Base-by-base conservation (phyloP, 176 grass and related monocot genomes). In the Otatea glauca region DNA sequence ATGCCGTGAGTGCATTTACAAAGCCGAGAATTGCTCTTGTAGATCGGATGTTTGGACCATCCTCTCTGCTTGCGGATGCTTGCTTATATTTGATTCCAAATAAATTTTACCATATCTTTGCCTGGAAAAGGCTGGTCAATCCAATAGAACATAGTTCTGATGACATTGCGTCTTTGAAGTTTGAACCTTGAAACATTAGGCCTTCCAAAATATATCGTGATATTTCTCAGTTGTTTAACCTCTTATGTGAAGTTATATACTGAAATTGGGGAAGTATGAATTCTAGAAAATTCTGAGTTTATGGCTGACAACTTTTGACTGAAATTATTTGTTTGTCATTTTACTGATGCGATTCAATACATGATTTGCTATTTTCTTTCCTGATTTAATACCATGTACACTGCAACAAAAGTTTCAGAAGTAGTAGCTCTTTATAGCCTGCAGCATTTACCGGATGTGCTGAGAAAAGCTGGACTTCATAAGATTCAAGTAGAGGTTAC, bases 381-480 rank as follows among this genome's bases (percentile, higher is more conserved):
- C 56, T 38, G 25, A 10, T 85, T 17, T 87, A 89, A n/a, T n/a
- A n/a, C n/a, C n/a, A n/a, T n/a, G n/a, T n/a, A 29, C 29, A 29
- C 1, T 29, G 29, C 29, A 1, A 29, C 1, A 29, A 1, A 29
- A 29, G 29, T 29, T 29, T 1, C 29, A 29, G 29, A 76, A 55
- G 89, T 90, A 27, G 81, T 94, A 43, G 89, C 94, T 84, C 75
- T 97, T 18, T 78, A 92, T 51, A 89, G 82, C 76, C 67, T 97
- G 49, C 91, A 92, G 61, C 88, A 97, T 75, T 89, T 97, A 71
- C 83, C 75, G 6, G 94, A 94, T 84, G 70, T 92, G 47, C 82
- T 94, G 24, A 90, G 87, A 84, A 97, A 90, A 21, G 88, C 94
- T 50, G 87, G 92, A 68, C 76, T 94, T 29, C 94, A 90, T 76